Evolutionary conservation across 2,329 filamentous ascomycete genomes (phyloP), one percentile per base, ranked within the genome.

Genomic region (Aaosphaeria arxii): DNA sequence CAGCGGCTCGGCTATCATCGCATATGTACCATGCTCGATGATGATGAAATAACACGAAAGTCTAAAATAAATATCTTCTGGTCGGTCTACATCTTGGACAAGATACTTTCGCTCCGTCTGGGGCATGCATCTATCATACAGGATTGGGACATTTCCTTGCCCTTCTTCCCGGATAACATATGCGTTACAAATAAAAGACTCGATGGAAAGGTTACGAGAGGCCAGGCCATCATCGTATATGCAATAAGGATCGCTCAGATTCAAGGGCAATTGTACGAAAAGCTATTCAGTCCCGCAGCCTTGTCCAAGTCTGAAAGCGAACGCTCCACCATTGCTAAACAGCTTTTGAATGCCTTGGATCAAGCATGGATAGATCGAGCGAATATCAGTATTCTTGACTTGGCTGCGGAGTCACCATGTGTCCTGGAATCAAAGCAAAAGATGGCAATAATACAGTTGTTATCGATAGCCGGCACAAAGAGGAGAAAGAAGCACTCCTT

Each of bases 81-180:
- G 67, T 64, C 62, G 51, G 64, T 70, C 4, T 72, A 72, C 44
- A 57, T 66, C 45, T 59, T 69, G 41, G 70, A 72, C 46, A 72
- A 71, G 50, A 67, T 59, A 5, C 56, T 72, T 6, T 71, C 69
- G 2, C 55, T 72, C 6, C 61, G 67, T 7, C 46, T 71, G 6
- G 70, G 70, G 9, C 63, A 67, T 5, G 66, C 69, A 6, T 62
- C 66, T n/a, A 49, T 59, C 6, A 63, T 71, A 28, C 70, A 71
- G 45, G 70, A 72, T 41, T 71, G 66, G 58, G 70, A 72, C 32
- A 69, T 72, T 41, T 64, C 58, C 6, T 44, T 66, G 11, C 64
- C 50, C n/a, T 53, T n/a, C 30, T 36, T 36, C 33, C 31, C 40
- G 9, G 9, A 4, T 36, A 36, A 9, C 33, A 2, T 17, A 7